These are phyloP conservation scores for Trichoderma sp. DNA, from an alignment of 2,329 filamentous ascomycete genomes.

Conservation along the genomic window DNA sequence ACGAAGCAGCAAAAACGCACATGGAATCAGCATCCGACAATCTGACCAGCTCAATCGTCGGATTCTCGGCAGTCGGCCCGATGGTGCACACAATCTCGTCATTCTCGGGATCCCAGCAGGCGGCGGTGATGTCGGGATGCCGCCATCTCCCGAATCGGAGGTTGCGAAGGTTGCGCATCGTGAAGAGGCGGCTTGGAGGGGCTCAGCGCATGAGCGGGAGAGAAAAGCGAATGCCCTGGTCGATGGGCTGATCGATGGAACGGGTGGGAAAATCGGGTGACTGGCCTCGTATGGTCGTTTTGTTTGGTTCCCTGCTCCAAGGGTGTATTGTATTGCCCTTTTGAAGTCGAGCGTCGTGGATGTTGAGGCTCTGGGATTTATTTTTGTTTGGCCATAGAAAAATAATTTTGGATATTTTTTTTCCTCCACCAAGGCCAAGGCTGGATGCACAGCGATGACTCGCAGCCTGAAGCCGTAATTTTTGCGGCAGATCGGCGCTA, in stretches of 20 bases:
- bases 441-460: background rate
- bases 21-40: slow-evolving; percentile 45
- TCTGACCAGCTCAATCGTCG: slow-evolving; percentile 69
- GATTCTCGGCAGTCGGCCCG: slow-evolving; percentile 70
- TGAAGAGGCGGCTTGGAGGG: slow-evolving; percentile 19
- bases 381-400: background rate
- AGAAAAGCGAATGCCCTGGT: background rate
- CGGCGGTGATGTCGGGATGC: slow-evolving; percentile 64
- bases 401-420: background rate
- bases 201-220: slow-evolving; percentile 4
- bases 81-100: slow-evolving; percentile 80
- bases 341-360: background rate
- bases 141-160: slow-evolving; percentile 68
- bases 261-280: background rate
- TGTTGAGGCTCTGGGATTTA: background rate
- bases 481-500: slow-evolving; percentile 24
- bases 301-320: background rate
- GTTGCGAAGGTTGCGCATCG: slow-evolving; percentile 86
- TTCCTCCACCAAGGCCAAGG: background rate
- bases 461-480: slow-evolving; percentile 2
- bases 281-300: background rate
- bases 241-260: background rate
- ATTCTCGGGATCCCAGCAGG: slow-evolving; percentile 79
- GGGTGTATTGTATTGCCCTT: background rate
- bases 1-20: slow-evolving; percentile 35